Conservation (phyloP, 2,329 filamentous ascomycete genomes). For the Aspergillus brunneoviolaceus region DNA sequence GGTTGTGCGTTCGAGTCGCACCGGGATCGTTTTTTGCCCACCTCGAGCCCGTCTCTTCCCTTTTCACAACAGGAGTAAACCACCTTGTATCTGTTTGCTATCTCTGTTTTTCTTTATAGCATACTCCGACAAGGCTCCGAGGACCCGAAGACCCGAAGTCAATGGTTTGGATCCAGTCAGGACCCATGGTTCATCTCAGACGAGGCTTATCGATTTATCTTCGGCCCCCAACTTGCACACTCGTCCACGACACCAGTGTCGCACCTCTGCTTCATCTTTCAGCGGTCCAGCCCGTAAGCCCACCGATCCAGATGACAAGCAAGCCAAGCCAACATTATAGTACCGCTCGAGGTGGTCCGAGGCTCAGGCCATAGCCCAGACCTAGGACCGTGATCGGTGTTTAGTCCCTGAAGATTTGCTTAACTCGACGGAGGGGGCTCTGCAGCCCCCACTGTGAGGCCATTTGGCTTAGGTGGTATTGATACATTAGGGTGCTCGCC, state of each 20-base stretch:
- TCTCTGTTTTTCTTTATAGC: too few species aligned
- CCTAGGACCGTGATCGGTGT: too few species aligned
- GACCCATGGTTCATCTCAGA: not conserved
- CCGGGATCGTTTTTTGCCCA: slow-evolving; percentile 24
- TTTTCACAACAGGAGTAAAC: too few species aligned
- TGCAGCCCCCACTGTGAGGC: not conserved
- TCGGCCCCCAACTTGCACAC: not conserved
- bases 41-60: too few species aligned
- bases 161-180: not conserved
- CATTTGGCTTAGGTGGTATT: not conserved
- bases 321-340: too few species aligned
- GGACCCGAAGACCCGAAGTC: too few species aligned
- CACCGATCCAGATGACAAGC: not conserved
- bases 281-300: not conserved
- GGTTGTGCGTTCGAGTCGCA: slow-evolving; percentile 26
- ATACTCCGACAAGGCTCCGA: too few species aligned
- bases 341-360: too few species aligned
- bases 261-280: not conserved
- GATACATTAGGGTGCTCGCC: not conserved
- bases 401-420: not conserved
- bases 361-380: too few species aligned
- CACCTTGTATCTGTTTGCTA: too few species aligned
- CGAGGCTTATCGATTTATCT: not conserved
- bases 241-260: not conserved
- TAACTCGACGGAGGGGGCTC: not conserved